Evolutionary conservation across 805 yeast genomes (phyloP).

Genomic region (Cyberlindnera samutprakarnensis): DNA sequence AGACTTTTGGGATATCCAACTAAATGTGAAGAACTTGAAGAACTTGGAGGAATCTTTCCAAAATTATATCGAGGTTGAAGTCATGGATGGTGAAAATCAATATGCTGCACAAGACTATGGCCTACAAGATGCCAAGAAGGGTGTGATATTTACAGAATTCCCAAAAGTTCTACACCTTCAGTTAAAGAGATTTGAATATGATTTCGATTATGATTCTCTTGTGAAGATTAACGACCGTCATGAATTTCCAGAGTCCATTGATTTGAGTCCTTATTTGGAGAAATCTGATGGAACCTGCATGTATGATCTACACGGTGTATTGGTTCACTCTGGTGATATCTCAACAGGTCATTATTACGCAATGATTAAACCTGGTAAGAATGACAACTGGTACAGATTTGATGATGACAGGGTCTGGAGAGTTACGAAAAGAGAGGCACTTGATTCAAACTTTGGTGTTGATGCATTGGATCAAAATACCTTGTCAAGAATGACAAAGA

Average conservation of each 20-base stretch:
- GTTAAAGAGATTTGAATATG: conserved; percentile 90
- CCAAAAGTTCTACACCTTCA: conserved; percentile 94
- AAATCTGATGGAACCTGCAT: conserved; percentile 35
- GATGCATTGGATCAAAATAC: conserved; percentile 45
- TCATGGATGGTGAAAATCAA: conserved; percentile 90
- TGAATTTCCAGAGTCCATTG: conserved; percentile 80
- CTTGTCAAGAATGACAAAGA: conserved; percentile 43
- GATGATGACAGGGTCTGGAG: conserved; percentile 94
- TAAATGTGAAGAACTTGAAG: conserved; percentile 80
- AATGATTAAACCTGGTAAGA: conserved; percentile 70
- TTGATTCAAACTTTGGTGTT: conserved; percentile 89
- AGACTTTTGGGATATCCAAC: conserved; percentile 97
- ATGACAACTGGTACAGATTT: conserved; percentile 78
- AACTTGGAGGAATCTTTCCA: conserved; percentile 70
- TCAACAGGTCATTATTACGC: conserved; percentile 97
- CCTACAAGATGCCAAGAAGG: conserved; percentile 92
- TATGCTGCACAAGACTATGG: conserved; percentile 89
- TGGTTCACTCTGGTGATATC: conserved; percentile 93
- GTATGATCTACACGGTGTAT: conserved; percentile 84
- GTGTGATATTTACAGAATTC: conserved; percentile 83
- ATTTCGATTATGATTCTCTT: conserved; percentile 79
- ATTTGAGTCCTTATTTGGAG: conserved; percentile 72
- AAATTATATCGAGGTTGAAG: conserved; percentile 82
- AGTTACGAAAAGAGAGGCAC: conserved; percentile 77
- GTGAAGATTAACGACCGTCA: conserved; percentile 89